phyloP scores from a whole-genome alignment of 208 protist genomes.

The Leishmania amazonensis region DNA sequence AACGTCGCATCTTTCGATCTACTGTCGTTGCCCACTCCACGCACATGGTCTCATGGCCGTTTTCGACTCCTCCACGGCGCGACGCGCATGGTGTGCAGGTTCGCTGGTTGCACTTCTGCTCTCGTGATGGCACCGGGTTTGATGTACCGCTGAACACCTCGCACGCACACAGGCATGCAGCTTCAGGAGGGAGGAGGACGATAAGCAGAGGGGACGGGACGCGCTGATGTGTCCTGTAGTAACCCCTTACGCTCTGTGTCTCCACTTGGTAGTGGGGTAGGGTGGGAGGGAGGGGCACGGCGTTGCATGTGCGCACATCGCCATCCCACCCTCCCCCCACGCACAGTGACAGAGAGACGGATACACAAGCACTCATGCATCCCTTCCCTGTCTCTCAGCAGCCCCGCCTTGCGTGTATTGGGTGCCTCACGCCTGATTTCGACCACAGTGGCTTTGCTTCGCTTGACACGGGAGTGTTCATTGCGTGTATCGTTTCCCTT shows the following conservation, averaged over 20 bases:
- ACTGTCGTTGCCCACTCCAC: neutral
- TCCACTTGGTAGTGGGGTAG: neutral
- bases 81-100: neutral
- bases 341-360: neutral
- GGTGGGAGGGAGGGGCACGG: neutral
- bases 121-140: neutral
- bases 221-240: neutral
- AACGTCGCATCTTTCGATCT: neutral
- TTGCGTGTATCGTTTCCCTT: neutral
- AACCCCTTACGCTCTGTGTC: neutral
- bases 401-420: neutral
- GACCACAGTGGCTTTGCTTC: neutral
- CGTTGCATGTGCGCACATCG: neutral
- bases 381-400: neutral
- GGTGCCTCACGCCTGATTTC: neutral
- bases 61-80: no score
- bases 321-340: neutral
- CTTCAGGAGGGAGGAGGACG: neutral
- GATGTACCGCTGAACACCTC: neutral
- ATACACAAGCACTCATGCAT: neutral
- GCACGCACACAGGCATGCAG: neutral
- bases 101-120: neutral
- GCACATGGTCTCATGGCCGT: neutral
- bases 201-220: neutral
- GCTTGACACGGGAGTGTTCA: neutral